Conservation (phyloP, 495 filamentous ascomycete species). For the Lasiosphaeriaceae sp. region DNA sequence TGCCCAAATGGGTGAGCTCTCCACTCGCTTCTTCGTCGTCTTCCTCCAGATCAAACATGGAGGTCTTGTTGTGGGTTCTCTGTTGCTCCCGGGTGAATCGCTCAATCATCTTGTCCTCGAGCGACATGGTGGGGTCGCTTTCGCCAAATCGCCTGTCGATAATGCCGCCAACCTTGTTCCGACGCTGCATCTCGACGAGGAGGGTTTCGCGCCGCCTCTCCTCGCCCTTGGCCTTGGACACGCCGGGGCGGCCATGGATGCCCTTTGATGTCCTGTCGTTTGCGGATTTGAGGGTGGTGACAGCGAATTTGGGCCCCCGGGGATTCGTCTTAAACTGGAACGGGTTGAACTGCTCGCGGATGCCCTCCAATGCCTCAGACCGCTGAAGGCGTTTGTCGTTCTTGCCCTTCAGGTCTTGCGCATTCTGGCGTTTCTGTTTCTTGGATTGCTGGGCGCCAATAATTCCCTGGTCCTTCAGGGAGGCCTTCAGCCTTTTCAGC, state of each 20-base stretch:
- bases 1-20: conserved; percentile 79
- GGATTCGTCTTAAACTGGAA: conserved; percentile 81
- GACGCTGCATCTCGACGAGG: conserved; percentile 76
- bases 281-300: conserved; percentile 57
- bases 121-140: conserved; percentile 87
- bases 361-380: conserved; percentile 68
- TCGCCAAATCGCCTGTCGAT: conserved; percentile 93
- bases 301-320: conserved; percentile 69
- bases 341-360: conserved; percentile 94
- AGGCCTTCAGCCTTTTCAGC: conserved; percentile 89
- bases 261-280: conserved; percentile 48
- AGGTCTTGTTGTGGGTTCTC: conserved; percentile 61
- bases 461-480: conserved; percentile 80
- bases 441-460: conserved; percentile 87
- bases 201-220: conserved; percentile 80
- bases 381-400: conserved; percentile 68
- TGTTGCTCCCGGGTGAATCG: conserved; percentile 84
- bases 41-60: conserved; percentile 87
- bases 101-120: conserved; percentile 89
- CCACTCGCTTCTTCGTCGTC: conserved; percentile 69
- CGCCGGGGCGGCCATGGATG: conserved; percentile 65
- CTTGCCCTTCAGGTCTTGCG: conserved; percentile 55
- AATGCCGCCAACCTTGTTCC: conserved; percentile 88
- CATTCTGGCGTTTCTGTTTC: conserved; percentile 76
- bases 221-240: conserved; percentile 82